Evolutionary conservation across 2,329 filamentous ascomycete species (phyloP).

Genomic region (Macrophomina phaseolina): DNA sequence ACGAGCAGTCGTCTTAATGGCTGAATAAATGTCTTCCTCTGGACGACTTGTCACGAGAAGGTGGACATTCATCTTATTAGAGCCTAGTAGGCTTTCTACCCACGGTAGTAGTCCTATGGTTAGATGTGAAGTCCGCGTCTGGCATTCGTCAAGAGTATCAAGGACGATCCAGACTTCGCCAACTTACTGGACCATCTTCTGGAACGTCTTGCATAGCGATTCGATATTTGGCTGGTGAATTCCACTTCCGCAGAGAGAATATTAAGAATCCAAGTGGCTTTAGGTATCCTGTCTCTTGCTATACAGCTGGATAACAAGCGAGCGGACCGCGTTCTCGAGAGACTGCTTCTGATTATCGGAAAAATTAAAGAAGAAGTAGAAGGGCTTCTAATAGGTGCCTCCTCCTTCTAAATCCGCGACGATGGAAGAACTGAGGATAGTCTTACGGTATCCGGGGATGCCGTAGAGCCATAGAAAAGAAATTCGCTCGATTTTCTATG

Average conservation of each 20-base stretch:
- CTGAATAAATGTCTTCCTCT: no score
- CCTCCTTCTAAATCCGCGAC: constrained; percentile 35
- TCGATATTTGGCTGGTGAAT: constrained; percentile 31
- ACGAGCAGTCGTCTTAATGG: no score
- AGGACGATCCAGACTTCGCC: constrained; percentile 33
- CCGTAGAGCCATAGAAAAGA: constrained; percentile 34
- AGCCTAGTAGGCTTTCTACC: not conserved
- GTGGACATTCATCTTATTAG: no score
- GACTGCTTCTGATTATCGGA: constrained; percentile 39
- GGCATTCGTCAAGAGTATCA: constrained; percentile 41
- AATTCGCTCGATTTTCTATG: no score
- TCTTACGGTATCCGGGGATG: constrained; percentile 52
- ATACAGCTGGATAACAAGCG: constrained; percentile 46
- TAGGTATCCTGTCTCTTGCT: constrained; percentile 28
- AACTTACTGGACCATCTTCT: constrained; percentile 35
- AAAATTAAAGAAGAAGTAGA: constrained; percentile 46
- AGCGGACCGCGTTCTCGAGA: constrained; percentile 43
- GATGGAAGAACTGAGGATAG: constrained; percentile 46
- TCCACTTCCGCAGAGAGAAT: constrained; percentile 23
- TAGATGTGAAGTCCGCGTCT: not conserved
- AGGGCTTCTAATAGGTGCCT: not conserved
- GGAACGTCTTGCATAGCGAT: constrained; percentile 33
- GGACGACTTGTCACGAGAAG: no score
- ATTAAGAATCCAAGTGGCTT: not conserved
- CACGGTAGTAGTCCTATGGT: not conserved